Conservation (phyloP, 345 rosid genomes). For the Arabis hirsuta region DNA sequence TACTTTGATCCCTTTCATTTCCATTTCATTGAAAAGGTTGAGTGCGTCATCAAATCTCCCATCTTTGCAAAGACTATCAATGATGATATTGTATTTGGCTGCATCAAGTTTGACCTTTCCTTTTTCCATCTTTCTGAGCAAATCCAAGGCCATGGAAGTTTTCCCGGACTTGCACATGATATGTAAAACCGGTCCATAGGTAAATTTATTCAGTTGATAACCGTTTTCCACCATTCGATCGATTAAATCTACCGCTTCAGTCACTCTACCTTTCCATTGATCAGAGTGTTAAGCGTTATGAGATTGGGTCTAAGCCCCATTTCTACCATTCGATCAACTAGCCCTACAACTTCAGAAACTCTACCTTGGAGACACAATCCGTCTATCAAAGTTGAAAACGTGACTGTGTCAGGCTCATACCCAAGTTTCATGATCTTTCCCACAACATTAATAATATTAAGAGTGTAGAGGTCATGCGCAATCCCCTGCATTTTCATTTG, state of each 20-base stretch:
- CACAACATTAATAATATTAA: too few species aligned
- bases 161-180: not conserved
- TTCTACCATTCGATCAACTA: too few species aligned
- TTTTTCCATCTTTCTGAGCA: constrained; percentile 26
- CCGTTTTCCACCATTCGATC: not conserved
- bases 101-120: constrained; percentile 4
- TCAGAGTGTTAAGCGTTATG: too few species aligned
- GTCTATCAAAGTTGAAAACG: not conserved
- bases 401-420: not conserved
- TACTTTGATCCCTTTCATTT: constrained; percentile 3
- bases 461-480: too few species aligned
- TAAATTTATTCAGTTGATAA: too few species aligned
- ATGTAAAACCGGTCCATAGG: too few species aligned
- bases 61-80: constrained; percentile 7
- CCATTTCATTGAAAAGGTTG: constrained; percentile 27
- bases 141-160: constrained; percentile 10
- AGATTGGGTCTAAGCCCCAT: too few species aligned
- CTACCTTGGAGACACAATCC: constrained; percentile 1
- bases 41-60: not conserved
- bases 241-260: not conserved
- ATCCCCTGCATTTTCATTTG: too few species aligned
- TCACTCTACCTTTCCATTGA: not conserved
- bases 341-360: not conserved
- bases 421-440: not conserved
- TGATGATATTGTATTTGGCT: constrained; percentile 15